Evolutionary conservation across 306 rosid genomes (phyloP).

Genomic region (Fragaria nilgerrensis): DNA sequence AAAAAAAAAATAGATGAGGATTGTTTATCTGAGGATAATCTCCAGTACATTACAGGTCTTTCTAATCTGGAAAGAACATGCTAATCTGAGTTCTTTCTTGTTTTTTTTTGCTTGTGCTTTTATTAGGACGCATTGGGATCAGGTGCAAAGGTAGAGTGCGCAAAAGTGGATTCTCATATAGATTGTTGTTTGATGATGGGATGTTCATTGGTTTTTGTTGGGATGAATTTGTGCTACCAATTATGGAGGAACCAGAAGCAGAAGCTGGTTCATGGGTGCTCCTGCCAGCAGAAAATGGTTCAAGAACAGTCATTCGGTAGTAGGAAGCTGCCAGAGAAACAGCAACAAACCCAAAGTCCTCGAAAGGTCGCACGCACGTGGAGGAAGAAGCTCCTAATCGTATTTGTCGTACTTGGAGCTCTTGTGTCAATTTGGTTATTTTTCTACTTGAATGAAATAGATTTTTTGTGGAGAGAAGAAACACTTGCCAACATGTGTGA

Average conservation of each 20-base stretch:
- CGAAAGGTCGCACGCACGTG: slow-evolving; percentile 64
- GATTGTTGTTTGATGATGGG: slow-evolving; percentile 38
- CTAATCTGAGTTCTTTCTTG: neutral
- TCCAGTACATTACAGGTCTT: neutral
- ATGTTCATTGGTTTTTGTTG: slow-evolving; percentile 54
- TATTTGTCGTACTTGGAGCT: slow-evolving; percentile 53
- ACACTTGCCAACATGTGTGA: slow-evolving; percentile 94
- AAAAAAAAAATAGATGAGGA: neutral
- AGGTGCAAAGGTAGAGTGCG: slow-evolving; percentile 25
- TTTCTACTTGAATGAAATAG: slow-evolving; percentile 49
- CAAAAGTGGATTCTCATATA: slow-evolving; percentile 28
- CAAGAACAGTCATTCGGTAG: slow-evolving; percentile 16
- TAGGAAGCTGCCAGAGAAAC: slow-evolving; percentile 32
- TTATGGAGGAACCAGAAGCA: slow-evolving; percentile 41
- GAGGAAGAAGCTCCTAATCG: slow-evolving; percentile 58
- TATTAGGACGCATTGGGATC: slow-evolving; percentile 40
- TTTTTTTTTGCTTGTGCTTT: slow-evolving; percentile 24
- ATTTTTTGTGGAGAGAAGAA: slow-evolving; percentile 59
- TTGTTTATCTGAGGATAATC: neutral
- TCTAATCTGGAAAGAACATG: slow-evolving; percentile 1
- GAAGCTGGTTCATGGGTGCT: slow-evolving; percentile 34
- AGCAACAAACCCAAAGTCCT: slow-evolving; percentile 33
- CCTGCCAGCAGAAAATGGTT: slow-evolving; percentile 30
- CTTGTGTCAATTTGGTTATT: slow-evolving; percentile 56
- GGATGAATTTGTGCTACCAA: slow-evolving; percentile 44